Percentiles rank a stretch among this genome's conserved stretches.
Conservation (phyloP, 371 early-diverging fungal genomes). For the Parasitella parasitica region DNA sequence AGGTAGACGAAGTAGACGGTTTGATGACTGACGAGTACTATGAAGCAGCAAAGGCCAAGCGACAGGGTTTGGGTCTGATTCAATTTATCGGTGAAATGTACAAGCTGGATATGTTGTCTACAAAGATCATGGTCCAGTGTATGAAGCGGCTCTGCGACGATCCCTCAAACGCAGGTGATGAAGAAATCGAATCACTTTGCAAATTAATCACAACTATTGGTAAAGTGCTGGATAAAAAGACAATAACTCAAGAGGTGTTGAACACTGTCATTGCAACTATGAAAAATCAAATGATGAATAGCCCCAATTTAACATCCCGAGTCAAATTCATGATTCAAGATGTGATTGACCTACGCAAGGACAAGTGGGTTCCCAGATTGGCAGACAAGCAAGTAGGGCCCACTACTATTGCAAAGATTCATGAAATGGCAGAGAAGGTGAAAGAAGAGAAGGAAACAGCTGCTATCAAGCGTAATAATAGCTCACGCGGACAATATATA, state of each 20-base stretch:
- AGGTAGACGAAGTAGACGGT: conserved; percentile 52
- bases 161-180: conserved; percentile 82
- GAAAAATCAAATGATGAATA: conserved; percentile 57
- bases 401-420: conserved; percentile 89
- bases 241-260: conserved; percentile 54
- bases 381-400: conserved; percentile 66
- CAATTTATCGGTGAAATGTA: conserved; percentile 94
- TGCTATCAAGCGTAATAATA: conserved; percentile 64
- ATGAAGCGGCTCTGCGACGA: conserved; percentile 73
- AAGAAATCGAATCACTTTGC: conserved; percentile 90
- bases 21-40: conserved; percentile 80
- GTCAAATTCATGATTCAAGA: conserved; percentile 93
- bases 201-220: conserved; percentile 90
- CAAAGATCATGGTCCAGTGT: conserved; percentile 90
- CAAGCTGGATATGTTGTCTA: conserved; percentile 84
- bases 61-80: conserved; percentile 90
- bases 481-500: conserved; percentile 60
- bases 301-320: conserved; percentile 73
- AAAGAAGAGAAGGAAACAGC: conserved; percentile 62
- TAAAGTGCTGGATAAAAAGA: conserved; percentile 53
- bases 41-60: conserved; percentile 87
- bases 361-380: conserved; percentile 73
- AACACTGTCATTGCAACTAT: conserved; percentile 80
- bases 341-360: conserved; percentile 83
- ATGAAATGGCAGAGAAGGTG: conserved; percentile 68